A percentile compares a stretch with the other conserved stretches of the same genome.
Conservation (phyloP, 805 yeast species). For the Wickerhamiella parazyma region DNA sequence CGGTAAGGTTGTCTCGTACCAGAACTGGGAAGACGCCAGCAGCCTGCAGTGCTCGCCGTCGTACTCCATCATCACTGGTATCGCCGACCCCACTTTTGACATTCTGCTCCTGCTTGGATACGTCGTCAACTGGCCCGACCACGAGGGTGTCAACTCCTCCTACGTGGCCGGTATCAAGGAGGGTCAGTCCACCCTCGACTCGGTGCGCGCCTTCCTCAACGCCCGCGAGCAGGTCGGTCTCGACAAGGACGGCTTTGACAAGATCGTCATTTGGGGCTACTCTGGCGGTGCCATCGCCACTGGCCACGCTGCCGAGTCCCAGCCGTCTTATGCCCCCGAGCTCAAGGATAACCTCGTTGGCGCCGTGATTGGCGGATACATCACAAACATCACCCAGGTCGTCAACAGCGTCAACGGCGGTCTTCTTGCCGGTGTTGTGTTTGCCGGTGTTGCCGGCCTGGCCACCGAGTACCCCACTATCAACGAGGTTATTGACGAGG, state of each 20-base stretch:
- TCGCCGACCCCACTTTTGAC: constrained; percentile 11
- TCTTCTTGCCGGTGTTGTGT: constrained; percentile 18
- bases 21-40: constrained; percentile 17
- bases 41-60: constrained; percentile 18
- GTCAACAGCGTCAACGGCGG: constrained; percentile 14
- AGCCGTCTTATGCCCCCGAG: constrained; percentile 18
- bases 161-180: constrained; percentile 17
- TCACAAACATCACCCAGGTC: constrained; percentile 16
- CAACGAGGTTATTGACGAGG: constrained; percentile 9
- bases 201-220: constrained; percentile 19
- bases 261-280: constrained; percentile 20
- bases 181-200: constrained; percentile 22
- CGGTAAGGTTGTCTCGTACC: constrained; percentile 15
- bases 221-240: constrained; percentile 11
- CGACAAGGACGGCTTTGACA: background rate
- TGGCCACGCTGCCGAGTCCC: constrained; percentile 20
- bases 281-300: constrained; percentile 19
- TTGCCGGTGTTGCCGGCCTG: constrained; percentile 21
- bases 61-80: constrained; percentile 12
- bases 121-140: constrained; percentile 18
- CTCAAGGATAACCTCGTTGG: constrained; percentile 13
- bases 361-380: constrained; percentile 18
- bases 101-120: constrained; percentile 14
- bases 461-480: constrained; percentile 20
- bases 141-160: constrained; percentile 16